Evolutionary conservation across 148 eudicot genomes (phyloP), one percentile per base, ranked within the genome.

Genomic region (Chenopodium quinoa): DNA sequence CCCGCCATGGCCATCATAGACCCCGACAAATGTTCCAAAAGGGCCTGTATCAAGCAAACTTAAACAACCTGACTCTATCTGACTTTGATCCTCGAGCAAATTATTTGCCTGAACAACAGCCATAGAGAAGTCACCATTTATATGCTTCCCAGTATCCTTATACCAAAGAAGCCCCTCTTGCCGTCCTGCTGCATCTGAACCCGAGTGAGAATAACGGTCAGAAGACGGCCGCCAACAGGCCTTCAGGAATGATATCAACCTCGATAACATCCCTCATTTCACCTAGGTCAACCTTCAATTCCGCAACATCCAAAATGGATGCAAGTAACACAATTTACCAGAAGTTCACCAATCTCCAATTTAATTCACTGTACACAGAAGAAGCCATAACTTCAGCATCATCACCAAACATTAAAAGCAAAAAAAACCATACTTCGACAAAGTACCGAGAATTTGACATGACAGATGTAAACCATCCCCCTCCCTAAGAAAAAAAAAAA

Each of bases 1-100:
- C 40, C 97, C 97, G 23, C 97, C 97, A 83, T 93, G 97, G 56
- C 97, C 97, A 88, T 93, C 97, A 75, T 93, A 93, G 60, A 93
- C 81, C 71, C 97, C 97, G 44, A 93, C 88, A 83, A 91, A 93
- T 34, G 97, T 93, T 27, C 94, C 97, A 75, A 86, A 91, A 0
- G 97, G 97, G 4, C 97, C 97, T 0, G 93, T 82, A 82, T 91
- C 94, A 13, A 85, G 87, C 54, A 87, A 84, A 82, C 93, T 89
- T 81, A 93, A 86, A 63, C 83, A 88, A 37, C 97, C 97, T 4
- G 97, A 93, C 85, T 93, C 97, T 11, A 93, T 81, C 81, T 93
- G 97, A 77, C 97, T 91, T 83, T 90, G 94, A 88, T 93, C 97
- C 87, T 93, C 97, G 0, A 93, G 88, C 84, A 93, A 85, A 85